These are phyloP conservation scores for Chlorella vulgaris DNA, from an alignment of 139 green algal genomes.

Conservation along the genomic window DNA sequence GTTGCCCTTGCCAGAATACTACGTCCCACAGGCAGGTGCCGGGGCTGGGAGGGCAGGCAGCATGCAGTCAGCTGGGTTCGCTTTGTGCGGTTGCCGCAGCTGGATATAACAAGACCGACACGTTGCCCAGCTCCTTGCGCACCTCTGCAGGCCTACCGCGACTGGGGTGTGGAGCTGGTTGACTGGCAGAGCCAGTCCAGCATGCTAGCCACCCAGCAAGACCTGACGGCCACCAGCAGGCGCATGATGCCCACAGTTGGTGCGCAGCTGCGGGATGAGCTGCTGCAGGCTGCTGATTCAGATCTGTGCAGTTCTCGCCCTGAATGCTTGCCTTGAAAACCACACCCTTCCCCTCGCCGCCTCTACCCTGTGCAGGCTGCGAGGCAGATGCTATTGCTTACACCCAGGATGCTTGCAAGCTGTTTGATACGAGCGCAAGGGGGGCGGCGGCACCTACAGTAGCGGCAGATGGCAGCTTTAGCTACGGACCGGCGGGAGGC, in stretches of 20 bases:
- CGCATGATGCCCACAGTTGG: slow-evolving; percentile 78
- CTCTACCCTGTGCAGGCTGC: slow-evolving; percentile 44
- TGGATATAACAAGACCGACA: too few species aligned
- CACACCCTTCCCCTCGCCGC: not conserved
- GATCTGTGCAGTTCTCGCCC: not conserved
- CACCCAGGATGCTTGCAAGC: slow-evolving; percentile 14
- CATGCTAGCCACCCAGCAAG: slow-evolving; percentile 15
- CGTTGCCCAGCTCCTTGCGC: not conserved
- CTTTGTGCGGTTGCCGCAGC: too few species aligned
- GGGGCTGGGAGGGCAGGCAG: too few species aligned
- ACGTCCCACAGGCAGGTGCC: slow-evolving; percentile 37
- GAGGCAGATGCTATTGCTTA: slow-evolving; percentile 77
- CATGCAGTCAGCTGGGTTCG: not conserved
- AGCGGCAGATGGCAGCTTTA: slow-evolving; percentile 38
- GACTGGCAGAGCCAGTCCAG: slow-evolving; percentile 84
- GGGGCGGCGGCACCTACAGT: slow-evolving; percentile 15
- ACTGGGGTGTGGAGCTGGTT: slow-evolving; percentile 72
- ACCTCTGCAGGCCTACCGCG: slow-evolving; percentile 62
- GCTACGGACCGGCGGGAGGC: not conserved
- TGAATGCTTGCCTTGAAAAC: too few species aligned
- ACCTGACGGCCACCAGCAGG: slow-evolving; percentile 38
- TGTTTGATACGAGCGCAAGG: slow-evolving; percentile 9
- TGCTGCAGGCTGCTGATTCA: not conserved
- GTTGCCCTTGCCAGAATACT: slow-evolving; percentile 56
- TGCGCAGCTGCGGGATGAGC: not conserved